Conservation (phyloP, 1,284 basidiomycete genomes). For the Earliella scabrosa region DNA sequence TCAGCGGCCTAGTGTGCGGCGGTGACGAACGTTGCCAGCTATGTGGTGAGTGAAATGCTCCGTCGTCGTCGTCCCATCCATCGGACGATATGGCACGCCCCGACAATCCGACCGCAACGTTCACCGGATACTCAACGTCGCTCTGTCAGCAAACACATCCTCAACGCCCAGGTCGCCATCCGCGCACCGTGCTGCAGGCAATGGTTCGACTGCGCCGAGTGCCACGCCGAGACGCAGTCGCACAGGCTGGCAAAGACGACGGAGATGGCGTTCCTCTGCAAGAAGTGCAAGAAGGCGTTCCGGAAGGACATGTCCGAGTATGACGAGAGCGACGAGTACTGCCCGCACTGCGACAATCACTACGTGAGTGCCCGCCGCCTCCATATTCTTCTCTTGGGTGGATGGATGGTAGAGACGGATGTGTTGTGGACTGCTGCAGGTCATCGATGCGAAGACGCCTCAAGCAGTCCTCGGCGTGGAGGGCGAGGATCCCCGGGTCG, state of each 20-base stretch:
- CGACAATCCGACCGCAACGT: too few species aligned
- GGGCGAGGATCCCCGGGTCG: constrained; percentile 88
- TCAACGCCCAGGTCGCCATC: constrained; percentile 93
- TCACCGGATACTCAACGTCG: neutral
- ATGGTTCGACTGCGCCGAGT: constrained; percentile 96
- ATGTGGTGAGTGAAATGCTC: too few species aligned
- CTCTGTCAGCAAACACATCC: constrained; percentile 79
- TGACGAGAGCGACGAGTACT: constrained; percentile 97
- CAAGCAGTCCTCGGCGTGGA: constrained; percentile 86
- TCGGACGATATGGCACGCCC: too few species aligned
- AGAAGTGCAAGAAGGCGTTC: constrained; percentile 98
- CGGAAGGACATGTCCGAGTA: constrained; percentile 91
- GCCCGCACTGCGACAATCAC: constrained; percentile 98
- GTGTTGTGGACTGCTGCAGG: constrained; percentile 49
- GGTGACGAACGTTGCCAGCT: too few species aligned
- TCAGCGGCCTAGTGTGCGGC: too few species aligned
- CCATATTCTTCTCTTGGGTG: too few species aligned
- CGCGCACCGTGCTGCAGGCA: constrained; percentile 94
- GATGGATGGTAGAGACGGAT: neutral
- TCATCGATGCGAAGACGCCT: constrained; percentile 93
- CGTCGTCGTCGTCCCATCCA: too few species aligned
- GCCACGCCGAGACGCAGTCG: constrained; percentile 84
- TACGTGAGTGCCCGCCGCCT: constrained; percentile 67
- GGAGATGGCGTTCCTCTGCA: constrained; percentile 96
- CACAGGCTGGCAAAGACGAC: constrained; percentile 79